Base-by-base conservation (phyloP, 495 filamentous ascomycete species). In the Penicillium salamii region DNA sequence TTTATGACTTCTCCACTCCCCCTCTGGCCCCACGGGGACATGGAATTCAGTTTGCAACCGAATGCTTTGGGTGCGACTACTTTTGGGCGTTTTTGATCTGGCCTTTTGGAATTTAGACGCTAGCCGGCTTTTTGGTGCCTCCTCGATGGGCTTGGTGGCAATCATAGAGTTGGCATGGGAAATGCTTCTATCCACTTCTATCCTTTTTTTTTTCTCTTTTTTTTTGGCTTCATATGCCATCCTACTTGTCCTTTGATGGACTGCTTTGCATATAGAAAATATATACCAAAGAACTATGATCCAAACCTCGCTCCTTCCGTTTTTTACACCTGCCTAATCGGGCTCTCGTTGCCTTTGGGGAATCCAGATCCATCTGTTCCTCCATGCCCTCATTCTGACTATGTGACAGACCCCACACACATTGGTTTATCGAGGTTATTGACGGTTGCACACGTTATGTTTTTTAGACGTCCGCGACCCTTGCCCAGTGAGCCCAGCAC, bases 181-280 rank as follows among this genome's bases (percentile, higher is more conserved):
- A 54, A 20, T 47, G 40, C 49, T 52, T 45, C 49, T 49, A 31
- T n/a, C n/a, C n/a, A n/a, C n/a, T 26, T 26, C 23, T 26, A 26
- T 26, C 23, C 23, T 4, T 8, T 26, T 26, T 26, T 26, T 26
- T 26, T 55, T 23, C 50, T 37, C 28, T 37, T 52, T 45, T 31
- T 46, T 48, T 52, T 26, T 19, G 49, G 42, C 53, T 53, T 59
- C 43, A 50, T 62, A 46, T 52, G 38, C 46, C 44, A 44, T 36
- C 42, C 42, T 42, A 35, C 34, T 46, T 47, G 41, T 40, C 21
- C 54, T 54, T 55, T 33, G n/a, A 58, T 53, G 55, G 61, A 54
- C 15, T 50, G n/a, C 45, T 40, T 51, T 62, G 59, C 61, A 65
- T 65, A 65, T 65, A 65, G 61, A 63, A 58, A 62, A 62, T 55